Evolutionary conservation across 2,329 filamentous ascomycete species (phyloP).

Genomic region (Neopestalotiopsis clavispora): DNA sequence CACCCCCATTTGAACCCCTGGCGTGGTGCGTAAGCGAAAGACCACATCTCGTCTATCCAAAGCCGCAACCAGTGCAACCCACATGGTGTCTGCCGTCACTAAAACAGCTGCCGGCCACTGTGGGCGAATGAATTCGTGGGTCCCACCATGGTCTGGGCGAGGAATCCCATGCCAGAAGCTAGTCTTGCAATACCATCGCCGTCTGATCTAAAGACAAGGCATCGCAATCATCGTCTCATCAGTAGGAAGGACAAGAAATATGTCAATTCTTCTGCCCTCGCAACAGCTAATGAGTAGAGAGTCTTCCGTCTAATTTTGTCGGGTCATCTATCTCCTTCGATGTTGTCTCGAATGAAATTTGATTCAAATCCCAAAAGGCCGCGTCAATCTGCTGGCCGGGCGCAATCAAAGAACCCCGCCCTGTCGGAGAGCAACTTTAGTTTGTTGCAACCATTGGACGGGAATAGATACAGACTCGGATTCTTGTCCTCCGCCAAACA

Average conservation of each 20-base stretch:
- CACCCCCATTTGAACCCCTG: not conserved
- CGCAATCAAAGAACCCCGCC: not conserved
- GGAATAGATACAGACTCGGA: not conserved
- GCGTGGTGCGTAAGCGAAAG: not conserved
- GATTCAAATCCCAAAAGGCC: not conserved
- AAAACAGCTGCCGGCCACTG: not conserved
- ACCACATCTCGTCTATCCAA: slow-evolving; percentile 10
- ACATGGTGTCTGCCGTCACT: slow-evolving; percentile 6
- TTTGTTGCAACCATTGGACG: not conserved
- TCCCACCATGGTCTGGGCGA: not conserved
- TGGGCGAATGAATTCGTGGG: not conserved
- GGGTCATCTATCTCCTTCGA: not conserved
- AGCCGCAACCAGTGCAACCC: slow-evolving; percentile 5
- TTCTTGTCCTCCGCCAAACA: not conserved
- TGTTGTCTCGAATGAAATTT: not conserved
- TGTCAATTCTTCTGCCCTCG: not conserved
- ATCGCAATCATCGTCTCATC: slow-evolving; percentile 3
- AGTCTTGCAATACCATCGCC: not conserved
- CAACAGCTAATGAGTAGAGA: not conserved
- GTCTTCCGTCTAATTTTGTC: not conserved
- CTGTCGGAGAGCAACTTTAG: not conserved
- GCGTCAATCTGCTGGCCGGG: not conserved
- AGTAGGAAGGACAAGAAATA: not conserved
- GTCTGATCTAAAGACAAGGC: slow-evolving; percentile 4
- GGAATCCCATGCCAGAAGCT: not conserved